Percentiles rank a stretch among this genome's conserved stretches.
Conservation (phyloP, 169 alveolate genomes). For the Theileria parva region DNA sequence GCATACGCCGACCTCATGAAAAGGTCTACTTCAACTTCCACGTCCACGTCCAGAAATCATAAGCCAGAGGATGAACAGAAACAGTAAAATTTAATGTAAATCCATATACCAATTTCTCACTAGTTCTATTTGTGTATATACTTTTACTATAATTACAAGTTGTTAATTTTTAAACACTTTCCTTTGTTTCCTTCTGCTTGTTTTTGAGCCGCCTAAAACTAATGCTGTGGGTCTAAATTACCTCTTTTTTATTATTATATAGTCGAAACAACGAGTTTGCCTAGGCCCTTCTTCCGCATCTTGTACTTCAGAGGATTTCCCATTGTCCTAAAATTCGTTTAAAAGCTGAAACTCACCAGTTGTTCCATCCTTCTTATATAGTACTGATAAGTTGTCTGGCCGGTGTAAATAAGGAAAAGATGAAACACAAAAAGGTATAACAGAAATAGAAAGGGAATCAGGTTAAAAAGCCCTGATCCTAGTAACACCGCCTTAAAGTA, state of each 20-base stretch:
- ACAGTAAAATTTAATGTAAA: background rate
- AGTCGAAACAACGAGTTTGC: slow-evolving; percentile 2
- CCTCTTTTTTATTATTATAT: slow-evolving; percentile 11
- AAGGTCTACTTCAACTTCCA: background rate
- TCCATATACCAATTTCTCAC: background rate
- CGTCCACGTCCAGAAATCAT: background rate
- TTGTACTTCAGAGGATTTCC: background rate
- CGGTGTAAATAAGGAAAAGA: background rate
- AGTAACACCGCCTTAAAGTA: background rate
- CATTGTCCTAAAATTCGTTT: background rate
- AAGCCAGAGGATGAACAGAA: background rate
- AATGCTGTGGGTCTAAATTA: background rate
- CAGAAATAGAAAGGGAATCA: slow-evolving; percentile 7
- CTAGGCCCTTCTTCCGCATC: background rate
- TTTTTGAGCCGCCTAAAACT: background rate
- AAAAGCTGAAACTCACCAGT: slow-evolving; percentile 2
- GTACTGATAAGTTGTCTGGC: slow-evolving; percentile 19
- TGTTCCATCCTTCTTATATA: slow-evolving; percentile 11
- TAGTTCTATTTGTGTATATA: background rate
- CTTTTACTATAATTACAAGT: background rate
- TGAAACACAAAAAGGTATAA: slow-evolving; percentile 3
- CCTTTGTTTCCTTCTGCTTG: background rate
- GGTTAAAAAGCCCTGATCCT: background rate
- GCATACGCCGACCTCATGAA: slow-evolving; percentile 31
- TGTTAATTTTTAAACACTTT: background rate